Evolutionary conservation across 345 rosid genomes (phyloP).

Genomic region (Streptanthus diversifolius): DNA sequence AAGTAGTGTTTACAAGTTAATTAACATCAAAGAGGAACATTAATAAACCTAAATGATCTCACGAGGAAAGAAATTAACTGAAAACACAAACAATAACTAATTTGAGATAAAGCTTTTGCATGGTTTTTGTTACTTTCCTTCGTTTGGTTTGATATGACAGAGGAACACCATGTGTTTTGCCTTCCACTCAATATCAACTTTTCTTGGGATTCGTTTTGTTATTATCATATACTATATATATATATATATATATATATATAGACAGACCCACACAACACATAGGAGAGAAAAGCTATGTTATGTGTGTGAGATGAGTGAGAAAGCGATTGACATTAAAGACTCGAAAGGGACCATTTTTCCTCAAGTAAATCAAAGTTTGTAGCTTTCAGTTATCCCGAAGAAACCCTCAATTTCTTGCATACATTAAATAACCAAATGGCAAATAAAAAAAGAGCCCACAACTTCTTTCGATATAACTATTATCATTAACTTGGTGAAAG

Average conservation of each 20-base stretch:
- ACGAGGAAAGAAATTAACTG: not conserved
- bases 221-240: not conserved
- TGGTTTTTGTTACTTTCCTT: conserved; percentile 29
- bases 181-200: conserved; percentile 28
- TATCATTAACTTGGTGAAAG: not conserved
- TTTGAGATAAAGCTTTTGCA: conserved; percentile 22
- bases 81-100: conserved; percentile 4
- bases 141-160: conserved; percentile 22
- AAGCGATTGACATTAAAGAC: conserved; percentile 29
- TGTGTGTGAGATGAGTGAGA: not conserved
- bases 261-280: not conserved
- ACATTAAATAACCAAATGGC: conserved; percentile 24
- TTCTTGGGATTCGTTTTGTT: conserved; percentile 37
- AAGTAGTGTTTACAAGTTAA: not conserved
- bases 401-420: conserved; percentile 30
- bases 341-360: conserved; percentile 26
- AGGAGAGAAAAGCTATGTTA: not conserved
- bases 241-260: not conserved
- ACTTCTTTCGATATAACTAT: not conserved
- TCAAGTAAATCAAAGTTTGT: conserved; percentile 33
- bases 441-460: not conserved
- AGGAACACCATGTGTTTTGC: conserved; percentile 32
- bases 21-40: not conserved
- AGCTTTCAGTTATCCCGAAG: conserved; percentile 27
- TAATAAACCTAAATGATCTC: not conserved